Evolutionary conservation across 2,329 filamentous ascomycete genomes (phyloP).

Genomic region (Pseudogymnoascus sp.): DNA sequence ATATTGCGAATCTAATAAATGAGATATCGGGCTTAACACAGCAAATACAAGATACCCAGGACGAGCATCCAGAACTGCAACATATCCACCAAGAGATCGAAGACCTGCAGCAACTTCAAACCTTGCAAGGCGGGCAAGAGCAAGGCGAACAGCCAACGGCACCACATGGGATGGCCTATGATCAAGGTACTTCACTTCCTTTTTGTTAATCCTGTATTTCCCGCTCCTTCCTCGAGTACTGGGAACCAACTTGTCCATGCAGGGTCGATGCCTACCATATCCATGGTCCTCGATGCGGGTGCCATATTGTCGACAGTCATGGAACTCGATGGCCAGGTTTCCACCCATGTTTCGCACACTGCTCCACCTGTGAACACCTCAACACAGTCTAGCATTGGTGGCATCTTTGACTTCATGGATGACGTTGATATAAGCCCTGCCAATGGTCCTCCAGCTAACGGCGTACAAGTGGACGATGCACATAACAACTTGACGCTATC

Average conservation of each 20-base stretch:
- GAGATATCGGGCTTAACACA: slow-evolving; percentile 24
- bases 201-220: slow-evolving; percentile 16
- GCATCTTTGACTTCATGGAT: neutral
- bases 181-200: slow-evolving; percentile 24
- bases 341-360: neutral
- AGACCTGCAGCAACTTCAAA: neutral
- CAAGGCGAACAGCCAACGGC: slow-evolving; percentile 16
- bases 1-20: slow-evolving; percentile 17
- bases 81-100: neutral
- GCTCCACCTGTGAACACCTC: neutral
- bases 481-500: slow-evolving; percentile 40
- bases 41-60: slow-evolving; percentile 25
- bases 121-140: slow-evolving; percentile 19
- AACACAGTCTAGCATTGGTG: neutral
- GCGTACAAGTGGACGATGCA: slow-evolving; percentile 23
- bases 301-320: neutral
- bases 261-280: slow-evolving; percentile 10
- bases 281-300: neutral
- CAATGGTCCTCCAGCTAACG: slow-evolving; percentile 22
- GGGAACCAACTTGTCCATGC: slow-evolving; percentile 10
- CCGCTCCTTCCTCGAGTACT: neutral
- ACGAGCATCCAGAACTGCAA: neutral
- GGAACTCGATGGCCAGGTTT: neutral
- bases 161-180: slow-evolving; percentile 15
- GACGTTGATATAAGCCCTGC: neutral